Evolutionary conservation across 1,284 basidiomycete genomes (phyloP).

Genomic region (Anthracocystis setariae): DNA sequence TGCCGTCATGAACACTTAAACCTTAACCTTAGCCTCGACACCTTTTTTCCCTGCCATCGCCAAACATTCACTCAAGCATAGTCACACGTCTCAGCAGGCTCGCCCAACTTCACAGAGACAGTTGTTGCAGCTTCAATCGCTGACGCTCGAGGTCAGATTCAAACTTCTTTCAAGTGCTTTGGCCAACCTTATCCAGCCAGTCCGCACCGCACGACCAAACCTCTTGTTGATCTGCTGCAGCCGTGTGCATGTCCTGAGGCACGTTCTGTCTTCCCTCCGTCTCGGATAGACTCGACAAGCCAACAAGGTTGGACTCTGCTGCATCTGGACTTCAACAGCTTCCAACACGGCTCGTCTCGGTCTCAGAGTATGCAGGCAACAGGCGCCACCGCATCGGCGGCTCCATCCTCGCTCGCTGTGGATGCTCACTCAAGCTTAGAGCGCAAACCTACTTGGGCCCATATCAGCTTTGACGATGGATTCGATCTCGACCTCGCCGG

Average conservation of each 20-base stretch:
- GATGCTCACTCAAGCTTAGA: constrained; percentile 14
- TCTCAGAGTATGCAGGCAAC: constrained; percentile 16
- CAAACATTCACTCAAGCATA: not conserved
- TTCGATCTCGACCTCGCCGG: constrained; percentile 42
- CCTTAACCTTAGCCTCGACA: constrained; percentile 10
- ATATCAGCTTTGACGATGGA: constrained; percentile 45
- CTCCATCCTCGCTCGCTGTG: constrained; percentile 7
- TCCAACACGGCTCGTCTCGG: not conserved
- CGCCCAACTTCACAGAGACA: no score
- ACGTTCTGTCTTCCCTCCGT: not conserved
- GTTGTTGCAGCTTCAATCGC: no score
- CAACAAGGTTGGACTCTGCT: not conserved
- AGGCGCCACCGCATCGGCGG: constrained; percentile 6
- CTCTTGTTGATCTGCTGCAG: not conserved
- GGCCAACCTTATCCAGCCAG: no score
- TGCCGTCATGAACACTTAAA: constrained; percentile 17
- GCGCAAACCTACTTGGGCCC: constrained; percentile 44
- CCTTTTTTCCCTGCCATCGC: not conserved
- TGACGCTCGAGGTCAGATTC: no score
- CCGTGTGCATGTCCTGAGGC: not conserved
- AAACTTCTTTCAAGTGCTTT: no score
- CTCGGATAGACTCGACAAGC: not conserved
- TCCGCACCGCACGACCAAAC: not conserved
- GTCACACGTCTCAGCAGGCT: not conserved
- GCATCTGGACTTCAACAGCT: not conserved